phyloP scores from a whole-genome alignment of 352 stramenopile species.

The Phytophthora lateralis region DNA sequence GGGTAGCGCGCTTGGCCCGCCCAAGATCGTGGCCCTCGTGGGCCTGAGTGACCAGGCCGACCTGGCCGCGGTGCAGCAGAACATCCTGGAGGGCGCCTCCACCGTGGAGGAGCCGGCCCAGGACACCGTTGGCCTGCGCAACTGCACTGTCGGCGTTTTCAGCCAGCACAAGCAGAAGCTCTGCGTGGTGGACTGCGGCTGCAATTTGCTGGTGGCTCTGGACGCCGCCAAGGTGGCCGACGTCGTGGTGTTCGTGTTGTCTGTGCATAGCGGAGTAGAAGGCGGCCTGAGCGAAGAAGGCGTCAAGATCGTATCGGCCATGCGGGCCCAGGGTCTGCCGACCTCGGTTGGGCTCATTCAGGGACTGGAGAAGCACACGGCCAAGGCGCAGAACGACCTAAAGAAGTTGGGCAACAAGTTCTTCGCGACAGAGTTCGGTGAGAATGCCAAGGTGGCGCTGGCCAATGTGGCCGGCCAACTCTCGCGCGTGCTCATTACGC shows the following conservation, averaged over 20 bases:
- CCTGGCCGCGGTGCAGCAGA: constrained; percentile 63
- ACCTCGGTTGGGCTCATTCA: constrained; percentile 87
- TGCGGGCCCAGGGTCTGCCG: constrained; percentile 93
- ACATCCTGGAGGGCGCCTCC: constrained; percentile 64
- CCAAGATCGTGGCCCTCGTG: constrained; percentile 89
- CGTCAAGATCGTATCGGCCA: constrained; percentile 89
- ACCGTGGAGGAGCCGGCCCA: constrained; percentile 60
- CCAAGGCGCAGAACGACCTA: constrained; percentile 77
- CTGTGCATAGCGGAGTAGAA: constrained; percentile 80
- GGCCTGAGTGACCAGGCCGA: constrained; percentile 73
- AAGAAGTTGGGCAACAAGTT: constrained; percentile 90
- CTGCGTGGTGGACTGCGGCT: constrained; percentile 84
- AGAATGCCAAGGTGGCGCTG: constrained; percentile 79
- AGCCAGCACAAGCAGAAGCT: constrained; percentile 90
- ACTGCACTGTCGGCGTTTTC: constrained; percentile 75
- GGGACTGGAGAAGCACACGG: constrained; percentile 72
- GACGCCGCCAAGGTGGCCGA: constrained; percentile 89
- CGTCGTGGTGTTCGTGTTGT: constrained; percentile 81
- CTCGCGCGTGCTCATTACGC: constrained; percentile 79
- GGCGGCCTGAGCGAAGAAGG: constrained; percentile 87
- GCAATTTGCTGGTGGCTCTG: constrained; percentile 80
- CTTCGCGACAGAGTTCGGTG: constrained; percentile 90
- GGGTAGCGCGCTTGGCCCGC: constrained; percentile 66
- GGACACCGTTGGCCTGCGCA: constrained; percentile 49
- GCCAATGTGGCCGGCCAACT: constrained; percentile 82